Conservation (phyloP, 768 basidiomycete species). For the Collybiopsis luxurians region DNA sequence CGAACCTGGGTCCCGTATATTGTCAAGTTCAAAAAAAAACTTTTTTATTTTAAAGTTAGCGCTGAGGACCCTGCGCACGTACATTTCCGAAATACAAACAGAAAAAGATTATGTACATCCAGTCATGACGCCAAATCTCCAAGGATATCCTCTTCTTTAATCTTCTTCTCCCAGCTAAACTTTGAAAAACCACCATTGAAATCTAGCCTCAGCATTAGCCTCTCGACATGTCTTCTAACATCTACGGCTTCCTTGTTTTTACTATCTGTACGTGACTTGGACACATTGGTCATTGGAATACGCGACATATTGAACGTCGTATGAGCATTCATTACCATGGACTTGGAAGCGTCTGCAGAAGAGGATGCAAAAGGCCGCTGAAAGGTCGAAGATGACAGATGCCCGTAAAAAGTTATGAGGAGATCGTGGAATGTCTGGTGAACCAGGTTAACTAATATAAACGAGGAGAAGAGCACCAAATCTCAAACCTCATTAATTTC, state of each 20-base stretch:
- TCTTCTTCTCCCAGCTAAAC: constrained; percentile 28
- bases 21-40: not conserved
- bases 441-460: not conserved
- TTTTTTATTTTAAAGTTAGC: not conserved
- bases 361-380: constrained; percentile 58
- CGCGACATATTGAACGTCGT: constrained; percentile 48
- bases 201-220: constrained; percentile 77
- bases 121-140: constrained; percentile 10
- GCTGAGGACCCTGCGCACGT: too few relatives aligned
- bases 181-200: constrained; percentile 78
- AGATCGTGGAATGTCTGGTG: constrained; percentile 62
- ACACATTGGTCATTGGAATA: not conserved
- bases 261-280: constrained; percentile 41
- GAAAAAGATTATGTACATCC: too few relatives aligned
- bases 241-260: constrained; percentile 57
- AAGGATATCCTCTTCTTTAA: constrained; percentile 36
- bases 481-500: constrained; percentile 73
- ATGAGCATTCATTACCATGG: constrained; percentile 52
- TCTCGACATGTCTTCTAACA: constrained; percentile 78
- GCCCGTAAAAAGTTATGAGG: constrained; percentile 77
- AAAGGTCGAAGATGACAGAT: constrained; percentile 71
- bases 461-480: not conserved
- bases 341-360: constrained; percentile 70
- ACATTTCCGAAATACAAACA: too few relatives aligned
- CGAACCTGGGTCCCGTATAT: constrained; percentile 1